These are phyloP conservation scores for Asterophora parasitica DNA, from an alignment of 768 basidiomycete genomes.

Conservation along the genomic window DNA sequence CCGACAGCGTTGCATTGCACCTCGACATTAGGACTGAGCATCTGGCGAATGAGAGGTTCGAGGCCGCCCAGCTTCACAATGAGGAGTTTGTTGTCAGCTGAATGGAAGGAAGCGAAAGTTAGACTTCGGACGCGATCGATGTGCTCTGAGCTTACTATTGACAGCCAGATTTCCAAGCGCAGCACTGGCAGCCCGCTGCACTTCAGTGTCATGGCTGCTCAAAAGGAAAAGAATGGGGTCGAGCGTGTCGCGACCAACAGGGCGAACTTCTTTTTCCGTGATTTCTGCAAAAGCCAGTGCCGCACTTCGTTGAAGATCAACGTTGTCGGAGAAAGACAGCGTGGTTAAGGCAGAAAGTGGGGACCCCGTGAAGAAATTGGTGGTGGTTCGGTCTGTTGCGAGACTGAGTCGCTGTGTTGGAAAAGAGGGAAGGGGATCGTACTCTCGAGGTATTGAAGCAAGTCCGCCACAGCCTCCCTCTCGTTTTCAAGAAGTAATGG, in stretches of 20 bases:
- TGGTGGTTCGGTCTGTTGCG: slow-evolving; percentile 86
- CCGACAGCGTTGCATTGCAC: slow-evolving; percentile 99
- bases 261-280: slow-evolving; percentile 98
- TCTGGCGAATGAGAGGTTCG: slow-evolving; percentile 96
- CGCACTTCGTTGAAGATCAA: slow-evolving; percentile 96
- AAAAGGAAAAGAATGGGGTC: slow-evolving; percentile 97
- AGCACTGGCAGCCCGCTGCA: slow-evolving; percentile 96
- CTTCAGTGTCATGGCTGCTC: slow-evolving; percentile 96
- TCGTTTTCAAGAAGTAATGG: slow-evolving; percentile 88
- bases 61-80: slow-evolving; percentile 97
- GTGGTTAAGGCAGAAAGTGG: slow-evolving; percentile 93
- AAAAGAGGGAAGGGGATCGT: slow-evolving; percentile 25
- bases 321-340: slow-evolving; percentile 97
- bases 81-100: slow-evolving; percentile 98
- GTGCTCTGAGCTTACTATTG: slow-evolving; percentile 66
- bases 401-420: slow-evolving; percentile 5
- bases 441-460: slow-evolving; percentile 98
- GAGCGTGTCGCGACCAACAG: slow-evolving; percentile 93
- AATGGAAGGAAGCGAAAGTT: slow-evolving; percentile 12
- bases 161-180: slow-evolving; percentile 97
- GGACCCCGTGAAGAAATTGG: slow-evolving; percentile 95
- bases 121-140: slow-evolving; percentile 1
- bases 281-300: slow-evolving; percentile 99
- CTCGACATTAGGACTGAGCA: slow-evolving; percentile 98
- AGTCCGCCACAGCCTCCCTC: slow-evolving; percentile 95